phyloP scores from a whole-genome alignment of 495 filamentous ascomycete genomes.

The Parathielavia appendiculata region DNA sequence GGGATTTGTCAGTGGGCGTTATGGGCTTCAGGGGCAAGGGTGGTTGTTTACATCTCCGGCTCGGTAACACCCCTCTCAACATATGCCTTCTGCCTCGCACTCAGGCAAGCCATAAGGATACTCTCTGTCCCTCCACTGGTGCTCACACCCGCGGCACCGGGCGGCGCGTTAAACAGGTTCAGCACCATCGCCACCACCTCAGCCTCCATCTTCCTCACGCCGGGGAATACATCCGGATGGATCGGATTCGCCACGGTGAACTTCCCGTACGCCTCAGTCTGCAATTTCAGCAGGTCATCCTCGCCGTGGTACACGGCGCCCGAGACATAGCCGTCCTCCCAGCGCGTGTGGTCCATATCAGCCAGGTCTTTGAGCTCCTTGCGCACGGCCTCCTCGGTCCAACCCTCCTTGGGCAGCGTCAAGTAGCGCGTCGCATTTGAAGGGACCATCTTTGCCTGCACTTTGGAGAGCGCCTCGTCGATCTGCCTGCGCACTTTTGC shows the following conservation, averaged over 20 bases:
- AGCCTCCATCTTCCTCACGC: constrained; percentile 98
- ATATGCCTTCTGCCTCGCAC: constrained; percentile 82
- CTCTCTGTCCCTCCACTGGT: constrained; percentile 94
- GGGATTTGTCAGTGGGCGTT: constrained; percentile 7
- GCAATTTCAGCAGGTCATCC: constrained; percentile 72
- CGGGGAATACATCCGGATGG: constrained; percentile 97
- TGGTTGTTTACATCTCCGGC: constrained; percentile 74
- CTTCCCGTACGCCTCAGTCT: constrained; percentile 84
- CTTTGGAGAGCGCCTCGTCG: constrained; percentile 62
- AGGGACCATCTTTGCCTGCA: constrained; percentile 77
- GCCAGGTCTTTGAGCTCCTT: constrained; percentile 74
- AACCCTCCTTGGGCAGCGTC: constrained; percentile 77
- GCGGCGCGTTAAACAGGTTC: constrained; percentile 83
- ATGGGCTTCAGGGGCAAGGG: neutral
- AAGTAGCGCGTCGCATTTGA: constrained; percentile 68
- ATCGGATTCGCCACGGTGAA: constrained; percentile 99
- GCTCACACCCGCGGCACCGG: constrained; percentile 76
- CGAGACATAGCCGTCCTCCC: constrained; percentile 93
- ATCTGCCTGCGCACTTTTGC: constrained; percentile 78
- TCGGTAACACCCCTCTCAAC: constrained; percentile 80
- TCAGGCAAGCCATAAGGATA: constrained; percentile 89
- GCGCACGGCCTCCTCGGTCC: constrained; percentile 70
- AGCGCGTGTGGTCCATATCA: constrained; percentile 86
- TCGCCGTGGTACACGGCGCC: constrained; percentile 97
- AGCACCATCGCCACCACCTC: constrained; percentile 97